Evolutionary conservation across 345 rosid species (phyloP), one percentile per base, ranked within the genome.

Genomic region (Physaria fendleri): DNA sequence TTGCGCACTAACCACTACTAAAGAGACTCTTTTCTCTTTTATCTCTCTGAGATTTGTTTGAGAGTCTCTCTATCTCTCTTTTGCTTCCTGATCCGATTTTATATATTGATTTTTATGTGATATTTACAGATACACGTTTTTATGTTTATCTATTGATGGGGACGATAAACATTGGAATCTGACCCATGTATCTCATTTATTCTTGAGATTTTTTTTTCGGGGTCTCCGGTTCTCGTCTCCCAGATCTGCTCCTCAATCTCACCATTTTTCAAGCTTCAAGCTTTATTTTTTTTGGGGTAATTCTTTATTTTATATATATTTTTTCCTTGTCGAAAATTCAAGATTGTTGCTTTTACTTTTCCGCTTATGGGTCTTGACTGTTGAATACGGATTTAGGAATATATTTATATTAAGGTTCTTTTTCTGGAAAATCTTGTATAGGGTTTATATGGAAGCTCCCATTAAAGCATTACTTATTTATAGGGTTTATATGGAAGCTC

Each of bases 211-310:
- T 58, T 15, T n/a, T 1, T 65, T 37, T 23, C 7, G 13, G 1
- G 1, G 3, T 30, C 23, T 21, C 5, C 16, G 16, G 10, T 10
- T 18, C 40, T 25, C 25, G 46, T 69, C 69, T 62, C 69, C 29
- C 74, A 70, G 74, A 70, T 70, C 74, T 70, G 65, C 48, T 70
- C 64, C 3, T 61, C 62, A 43, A 52, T 20, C 51, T 61, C 2
- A 28, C 57, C 44, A 47, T 29, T 47, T 40, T 40, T 18, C 46
- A 55, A 46, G 53, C 74, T 56, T 69, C 58, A 62, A 54, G 44
- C 44, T 61, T 45, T 53, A 7, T 43, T 50, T 5, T 27, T 1
- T 4, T 16, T 2, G 9, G 46, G 69, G 69, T 62, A 62, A 70
- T 48, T 63, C 14, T 8, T 14, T 18, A n/a, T 5, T 30, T 58